A percentile compares a stretch with the other conserved stretches of the same genome.
Conservation (phyloP, 2,329 filamentous ascomycete species). For the Exophiala spinifera region DNA sequence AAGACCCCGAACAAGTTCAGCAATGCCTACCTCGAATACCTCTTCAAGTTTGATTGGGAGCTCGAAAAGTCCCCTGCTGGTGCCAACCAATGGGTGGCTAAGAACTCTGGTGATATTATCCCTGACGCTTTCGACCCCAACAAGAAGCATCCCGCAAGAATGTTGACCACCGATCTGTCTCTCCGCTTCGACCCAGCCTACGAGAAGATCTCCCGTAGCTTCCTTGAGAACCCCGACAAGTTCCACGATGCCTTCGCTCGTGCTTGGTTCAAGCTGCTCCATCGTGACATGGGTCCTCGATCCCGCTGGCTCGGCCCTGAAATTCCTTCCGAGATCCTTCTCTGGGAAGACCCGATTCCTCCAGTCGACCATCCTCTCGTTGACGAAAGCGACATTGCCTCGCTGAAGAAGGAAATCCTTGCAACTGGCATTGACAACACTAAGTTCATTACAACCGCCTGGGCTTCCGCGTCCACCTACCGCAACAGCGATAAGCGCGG, state of each 20-base stretch:
- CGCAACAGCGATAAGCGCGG: conserved; percentile 76
- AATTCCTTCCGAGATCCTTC: conserved; percentile 64
- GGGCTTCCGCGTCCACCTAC: conserved; percentile 69
- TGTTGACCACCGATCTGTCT: conserved; percentile 73
- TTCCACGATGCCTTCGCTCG: conserved; percentile 66
- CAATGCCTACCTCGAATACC: conserved; percentile 70
- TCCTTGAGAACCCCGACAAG: conserved; percentile 65
- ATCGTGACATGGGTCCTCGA: conserved; percentile 74
- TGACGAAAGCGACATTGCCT: conserved; percentile 60
- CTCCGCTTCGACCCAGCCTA: conserved; percentile 69
- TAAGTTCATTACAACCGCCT: conserved; percentile 64
- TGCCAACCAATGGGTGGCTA: conserved; percentile 73
- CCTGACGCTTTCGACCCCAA: conserved; percentile 67
- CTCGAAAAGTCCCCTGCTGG: conserved; percentile 71
- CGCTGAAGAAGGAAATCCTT: conserved; percentile 67
- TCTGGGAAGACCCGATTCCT: conserved; percentile 75
- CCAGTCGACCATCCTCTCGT: conserved; percentile 56
- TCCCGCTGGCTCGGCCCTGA: conserved; percentile 72
- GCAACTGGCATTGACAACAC: conserved; percentile 57
- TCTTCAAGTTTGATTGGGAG: conserved; percentile 78
- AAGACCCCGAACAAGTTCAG: conserved; percentile 73
- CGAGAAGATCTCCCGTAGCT: conserved; percentile 71
- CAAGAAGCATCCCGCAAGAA: conserved; percentile 71
- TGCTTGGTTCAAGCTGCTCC: conserved; percentile 80
- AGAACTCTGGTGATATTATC: conserved; percentile 63